Evolutionary conservation across 768 basidiomycete genomes (phyloP).

Genomic region (Podaxis sp.): DNA sequence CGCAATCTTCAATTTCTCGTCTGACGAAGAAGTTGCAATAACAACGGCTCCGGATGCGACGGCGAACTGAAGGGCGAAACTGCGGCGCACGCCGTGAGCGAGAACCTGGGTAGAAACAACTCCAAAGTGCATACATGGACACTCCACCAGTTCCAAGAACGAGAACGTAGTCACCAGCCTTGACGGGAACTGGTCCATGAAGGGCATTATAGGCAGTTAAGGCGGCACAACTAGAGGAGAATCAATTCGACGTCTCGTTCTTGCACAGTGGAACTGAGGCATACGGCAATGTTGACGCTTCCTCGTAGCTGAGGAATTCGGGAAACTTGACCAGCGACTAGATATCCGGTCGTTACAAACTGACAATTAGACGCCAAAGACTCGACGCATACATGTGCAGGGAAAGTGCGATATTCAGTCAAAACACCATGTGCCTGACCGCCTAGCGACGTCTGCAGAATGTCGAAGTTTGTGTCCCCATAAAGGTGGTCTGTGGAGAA

Average conservation of each 20-base stretch:
- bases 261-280: conserved; percentile 13
- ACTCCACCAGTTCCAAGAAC: conserved; percentile 55
- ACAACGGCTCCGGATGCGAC: conserved; percentile 59
- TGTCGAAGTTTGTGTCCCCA: conserved; percentile 34
- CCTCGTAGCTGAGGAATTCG: conserved; percentile 53
- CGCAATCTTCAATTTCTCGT: conserved; percentile 53
- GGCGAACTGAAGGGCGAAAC: conserved; percentile 58
- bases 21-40: conserved; percentile 64
- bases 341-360: background rate
- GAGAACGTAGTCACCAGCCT: conserved; percentile 56
- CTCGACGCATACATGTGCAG: conserved; percentile 16
- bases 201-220: conserved; percentile 64
- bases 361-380: background rate
- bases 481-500: conserved; percentile 46
- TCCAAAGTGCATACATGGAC: conserved; percentile 34
- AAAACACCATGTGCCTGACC: conserved; percentile 47
- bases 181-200: conserved; percentile 40
- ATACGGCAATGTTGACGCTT: conserved; percentile 62
- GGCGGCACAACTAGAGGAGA: conserved; percentile 42
- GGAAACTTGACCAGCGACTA: conserved; percentile 51
- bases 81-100: conserved; percentile 11
- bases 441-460: conserved; percentile 34
- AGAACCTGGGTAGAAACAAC: conserved; percentile 11
- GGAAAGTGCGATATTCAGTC: conserved; percentile 47
- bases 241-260: background rate